Evolutionary conservation across 2,329 filamentous ascomycete genomes (phyloP).

Genomic region (Ophiosphaerella herpotricha): DNA sequence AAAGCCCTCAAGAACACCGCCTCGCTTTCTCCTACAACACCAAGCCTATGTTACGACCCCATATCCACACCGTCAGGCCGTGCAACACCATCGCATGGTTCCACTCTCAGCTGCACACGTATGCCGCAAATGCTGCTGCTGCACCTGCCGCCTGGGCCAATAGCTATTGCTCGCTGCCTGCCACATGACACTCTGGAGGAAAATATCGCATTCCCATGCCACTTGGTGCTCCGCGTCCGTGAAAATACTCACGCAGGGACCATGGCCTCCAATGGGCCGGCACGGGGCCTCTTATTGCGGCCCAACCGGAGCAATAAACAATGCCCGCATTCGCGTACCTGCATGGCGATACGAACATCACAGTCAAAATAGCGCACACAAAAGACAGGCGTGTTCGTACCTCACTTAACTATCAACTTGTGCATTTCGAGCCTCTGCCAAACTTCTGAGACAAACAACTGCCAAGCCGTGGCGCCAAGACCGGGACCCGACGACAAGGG

Average conservation of each 20-base stretch:
- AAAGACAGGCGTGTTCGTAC: neutral
- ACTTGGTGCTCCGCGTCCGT: constrained; percentile 8
- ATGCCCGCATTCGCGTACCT: constrained; percentile 2
- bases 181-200: too few relatives aligned
- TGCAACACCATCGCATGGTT: too few relatives aligned
- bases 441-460: constrained; percentile 4
- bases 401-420: neutral
- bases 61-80: too few relatives aligned
- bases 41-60: too few relatives aligned
- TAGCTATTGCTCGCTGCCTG: neutral
- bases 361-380: neutral
- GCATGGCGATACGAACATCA: constrained; percentile 5
- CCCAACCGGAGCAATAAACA: constrained; percentile 4
- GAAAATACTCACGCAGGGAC: constrained; percentile 3
- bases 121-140: neutral
- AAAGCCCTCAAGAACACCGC: too few relatives aligned
- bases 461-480: constrained; percentile 45
- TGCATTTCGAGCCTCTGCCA: neutral
- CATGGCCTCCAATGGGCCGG: neutral
- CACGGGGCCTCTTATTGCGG: constrained; percentile 12
- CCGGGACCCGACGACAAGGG: constrained; percentile 27
- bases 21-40: too few relatives aligned
- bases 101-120: too few relatives aligned
- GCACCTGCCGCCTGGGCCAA: neutral
- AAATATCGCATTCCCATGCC: neutral